Conservation (phyloP, 768 basidiomycete species). For the Rhodotorula taiwanensis region DNA sequence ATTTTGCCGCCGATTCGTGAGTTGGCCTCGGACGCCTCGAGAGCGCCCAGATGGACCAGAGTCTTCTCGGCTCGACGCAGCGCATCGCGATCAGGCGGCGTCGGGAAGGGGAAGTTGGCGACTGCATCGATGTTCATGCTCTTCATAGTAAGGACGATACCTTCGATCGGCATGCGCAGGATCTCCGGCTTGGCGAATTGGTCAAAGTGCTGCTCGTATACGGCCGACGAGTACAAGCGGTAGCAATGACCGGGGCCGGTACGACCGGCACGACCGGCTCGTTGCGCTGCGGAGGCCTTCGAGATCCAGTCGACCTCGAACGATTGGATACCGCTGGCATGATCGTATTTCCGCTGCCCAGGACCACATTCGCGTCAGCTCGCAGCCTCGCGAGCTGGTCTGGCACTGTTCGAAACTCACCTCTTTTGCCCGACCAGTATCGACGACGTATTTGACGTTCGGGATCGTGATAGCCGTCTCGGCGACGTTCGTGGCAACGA, state of each 20-base stretch:
- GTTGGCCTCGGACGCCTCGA: slow-evolving; percentile 46
- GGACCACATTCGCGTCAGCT: too few species aligned
- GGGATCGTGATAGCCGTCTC: slow-evolving; percentile 97
- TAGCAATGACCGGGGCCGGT: slow-evolving; percentile 98
- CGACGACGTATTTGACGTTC: slow-evolving; percentile 94
- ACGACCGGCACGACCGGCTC: slow-evolving; percentile 92
- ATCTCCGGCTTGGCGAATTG: slow-evolving; percentile 85
- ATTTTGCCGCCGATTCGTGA: slow-evolving; percentile 56
- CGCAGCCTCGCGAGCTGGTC: too few species aligned
- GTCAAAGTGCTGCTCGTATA: slow-evolving; percentile 88
- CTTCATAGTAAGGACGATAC: slow-evolving; percentile 96
- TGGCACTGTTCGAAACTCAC: too few species aligned
- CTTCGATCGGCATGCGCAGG: slow-evolving; percentile 89
- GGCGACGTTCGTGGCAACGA: slow-evolving; percentile 91
- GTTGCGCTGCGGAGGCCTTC: slow-evolving; percentile 87
- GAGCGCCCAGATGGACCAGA: slow-evolving; percentile 73
- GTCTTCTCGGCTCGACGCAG: slow-evolving; percentile 74
- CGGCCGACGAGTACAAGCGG: slow-evolving; percentile 87
- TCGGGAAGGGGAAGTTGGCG: slow-evolving; percentile 96
- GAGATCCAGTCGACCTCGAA: slow-evolving; percentile 91
- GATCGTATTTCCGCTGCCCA: slow-evolving; percentile 66
- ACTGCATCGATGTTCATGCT: slow-evolving; percentile 96
- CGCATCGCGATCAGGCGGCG: slow-evolving; percentile 72
- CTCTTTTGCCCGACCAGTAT: slow-evolving; percentile 90
- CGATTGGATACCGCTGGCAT: slow-evolving; percentile 72